These are phyloP conservation scores for Mycena kentingensis DNA, from an alignment of 768 basidiomycete genomes.

Conservation along the genomic window DNA sequence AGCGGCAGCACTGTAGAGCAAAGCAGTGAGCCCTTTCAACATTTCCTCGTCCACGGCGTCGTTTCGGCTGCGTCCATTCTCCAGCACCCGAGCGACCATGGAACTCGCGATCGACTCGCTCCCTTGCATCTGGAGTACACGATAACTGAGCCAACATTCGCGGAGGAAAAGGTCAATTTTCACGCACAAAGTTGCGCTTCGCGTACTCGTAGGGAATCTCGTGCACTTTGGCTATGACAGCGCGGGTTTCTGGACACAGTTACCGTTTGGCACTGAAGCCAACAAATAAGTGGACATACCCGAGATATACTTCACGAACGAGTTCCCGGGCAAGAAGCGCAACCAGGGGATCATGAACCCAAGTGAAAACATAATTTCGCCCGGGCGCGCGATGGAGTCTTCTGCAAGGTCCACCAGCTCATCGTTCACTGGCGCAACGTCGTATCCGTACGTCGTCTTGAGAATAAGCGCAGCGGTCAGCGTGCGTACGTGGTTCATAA, in stretches of 20 bases:
- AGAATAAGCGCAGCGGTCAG: not conserved
- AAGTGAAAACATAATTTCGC: not conserved
- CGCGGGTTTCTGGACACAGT: not conserved
- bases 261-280: too few relatives aligned
- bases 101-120: not conserved
- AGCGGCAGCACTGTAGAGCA: not conserved
- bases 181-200: not conserved
- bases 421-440: not conserved
- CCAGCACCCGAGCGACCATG: not conserved
- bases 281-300: not conserved
- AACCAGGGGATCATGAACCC: slow-evolving; percentile 2
- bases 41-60: not conserved
- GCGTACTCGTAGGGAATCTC: not conserved
- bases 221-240: not conserved
- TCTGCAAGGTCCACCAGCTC: not conserved
- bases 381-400: not conserved
- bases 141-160: not conserved
- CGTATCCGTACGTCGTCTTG: not conserved
- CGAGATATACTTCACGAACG: not conserved
- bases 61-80: too few relatives aligned
- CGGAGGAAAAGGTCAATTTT: too few relatives aligned
- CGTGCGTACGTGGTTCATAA: slow-evolving; percentile 11
- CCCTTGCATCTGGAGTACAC: not conserved
- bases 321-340: slow-evolving; percentile 1
- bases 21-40: not conserved